A percentile compares a stretch with the other conserved stretches of the same genome.
Evolutionary conservation across 2,329 filamentous ascomycete species (phyloP).

Genomic region (Pyrenophora tritici-repentis): DNA sequence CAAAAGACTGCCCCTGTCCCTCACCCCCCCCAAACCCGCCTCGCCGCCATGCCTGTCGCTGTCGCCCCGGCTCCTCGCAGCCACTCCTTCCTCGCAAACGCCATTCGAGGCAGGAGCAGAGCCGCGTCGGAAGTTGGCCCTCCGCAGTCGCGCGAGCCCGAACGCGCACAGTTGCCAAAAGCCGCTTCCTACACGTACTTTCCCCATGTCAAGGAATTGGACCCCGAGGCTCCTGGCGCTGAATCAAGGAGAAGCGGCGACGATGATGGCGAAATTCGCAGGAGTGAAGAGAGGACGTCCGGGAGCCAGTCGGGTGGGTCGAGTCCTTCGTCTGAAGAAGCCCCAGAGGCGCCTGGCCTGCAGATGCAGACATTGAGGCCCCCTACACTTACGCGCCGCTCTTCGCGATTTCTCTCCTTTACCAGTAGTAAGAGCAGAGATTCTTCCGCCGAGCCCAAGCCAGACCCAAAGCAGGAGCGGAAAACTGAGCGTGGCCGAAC

Average conservation of each 20-base stretch:
- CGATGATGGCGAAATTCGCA: conserved; percentile 36
- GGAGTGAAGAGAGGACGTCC: conserved; percentile 39
- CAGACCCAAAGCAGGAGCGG: conserved; percentile 33
- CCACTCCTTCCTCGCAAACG: conserved; percentile 38
- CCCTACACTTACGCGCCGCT: conserved; percentile 40
- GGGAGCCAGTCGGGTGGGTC: conserved; percentile 52
- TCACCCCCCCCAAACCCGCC: conserved; percentile 3
- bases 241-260: conserved; percentile 32
- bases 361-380: conserved; percentile 41
- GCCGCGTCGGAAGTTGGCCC: conserved; percentile 41
- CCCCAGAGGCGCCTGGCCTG: conserved; percentile 30
- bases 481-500: conserved; percentile 33
- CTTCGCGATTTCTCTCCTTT: conserved; percentile 44
- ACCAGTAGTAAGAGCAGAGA: conserved; percentile 44
- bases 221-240: conserved; percentile 36
- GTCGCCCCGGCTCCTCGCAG: conserved; percentile 37
- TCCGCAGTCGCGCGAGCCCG: conserved; percentile 27
- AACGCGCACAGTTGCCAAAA: conserved; percentile 42
- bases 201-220: conserved; percentile 44
- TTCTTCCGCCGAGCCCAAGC: conserved; percentile 36
- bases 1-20: neutral
- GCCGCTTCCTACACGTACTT: conserved; percentile 51
- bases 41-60: conserved; percentile 39
- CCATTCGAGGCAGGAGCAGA: conserved; percentile 37
- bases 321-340: conserved; percentile 50